Conservation (phyloP, 306 rosid genomes). For the Astragalus membranaceus region DNA sequence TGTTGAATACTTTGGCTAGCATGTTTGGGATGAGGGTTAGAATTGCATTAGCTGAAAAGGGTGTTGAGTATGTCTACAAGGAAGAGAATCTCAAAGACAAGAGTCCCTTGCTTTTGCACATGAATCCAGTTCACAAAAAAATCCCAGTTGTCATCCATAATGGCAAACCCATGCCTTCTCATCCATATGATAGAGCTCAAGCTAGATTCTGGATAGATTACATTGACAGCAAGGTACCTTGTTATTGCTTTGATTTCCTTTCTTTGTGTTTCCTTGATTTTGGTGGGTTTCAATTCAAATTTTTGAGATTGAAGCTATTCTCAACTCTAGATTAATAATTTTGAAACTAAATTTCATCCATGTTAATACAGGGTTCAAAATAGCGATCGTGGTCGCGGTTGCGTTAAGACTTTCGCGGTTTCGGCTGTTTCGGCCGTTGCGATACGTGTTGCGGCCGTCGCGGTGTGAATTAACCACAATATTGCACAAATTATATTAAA, state of each 20-base stretch:
- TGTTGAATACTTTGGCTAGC: slow-evolving; percentile 27
- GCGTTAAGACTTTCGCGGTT: too few species aligned
- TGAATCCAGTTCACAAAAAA: slow-evolving; percentile 37
- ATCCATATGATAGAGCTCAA: slow-evolving; percentile 28
- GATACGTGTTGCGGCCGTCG: too few species aligned
- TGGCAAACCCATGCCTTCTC: slow-evolving; percentile 25
- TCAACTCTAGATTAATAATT: not conserved
- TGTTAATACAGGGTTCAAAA: too few species aligned
- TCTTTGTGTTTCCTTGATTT: not conserved
- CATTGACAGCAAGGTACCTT: slow-evolving; percentile 30
- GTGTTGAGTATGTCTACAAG: slow-evolving; percentile 20
- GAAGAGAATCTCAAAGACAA: slow-evolving; percentile 26
- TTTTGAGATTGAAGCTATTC: not conserved
- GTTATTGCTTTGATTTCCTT: not conserved
- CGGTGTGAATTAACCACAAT: too few species aligned
- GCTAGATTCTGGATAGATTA: slow-evolving; percentile 36
- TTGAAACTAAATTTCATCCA: not conserved
- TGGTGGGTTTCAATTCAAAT: not conserved
- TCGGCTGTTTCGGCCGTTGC: too few species aligned
- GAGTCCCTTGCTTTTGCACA: slow-evolving; percentile 30
- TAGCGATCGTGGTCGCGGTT: too few species aligned
- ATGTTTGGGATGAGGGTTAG: slow-evolving; percentile 35
- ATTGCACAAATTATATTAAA: too few species aligned
- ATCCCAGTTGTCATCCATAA: slow-evolving; percentile 39
- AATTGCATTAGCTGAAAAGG: slow-evolving; percentile 33